Evolutionary conservation across 768 basidiomycete genomes (phyloP), one percentile per base, ranked within the genome.

Genomic region (Mycena rebaudengoi): DNA sequence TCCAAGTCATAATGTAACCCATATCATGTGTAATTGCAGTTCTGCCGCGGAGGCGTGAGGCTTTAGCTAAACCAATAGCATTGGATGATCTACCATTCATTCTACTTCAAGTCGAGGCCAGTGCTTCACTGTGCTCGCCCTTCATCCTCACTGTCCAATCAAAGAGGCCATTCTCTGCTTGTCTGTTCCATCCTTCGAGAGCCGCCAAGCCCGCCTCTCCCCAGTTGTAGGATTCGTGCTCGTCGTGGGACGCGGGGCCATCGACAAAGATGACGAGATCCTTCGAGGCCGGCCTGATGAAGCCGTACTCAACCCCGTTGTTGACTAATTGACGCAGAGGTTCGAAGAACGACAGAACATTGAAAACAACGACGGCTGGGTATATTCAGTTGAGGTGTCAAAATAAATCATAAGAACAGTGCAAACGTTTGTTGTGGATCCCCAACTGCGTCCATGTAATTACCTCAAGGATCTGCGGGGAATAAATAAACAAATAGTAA

Each of bases 391-490:
- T 13, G 49, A 57, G 28, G 7, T 29, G 40, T 21, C 33, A 26
- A 6, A 45, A 39, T 26, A 1, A 11, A 32, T 41, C 25, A 40
- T 45, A 21, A 18, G 32, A 63, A 45, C 61, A 86, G 10, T 37
- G 35, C 66, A n/a, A 72, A 93, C 93, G 93, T 79, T 95, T 95
- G 56, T 86, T 83, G 73, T 95, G 93, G 41, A 96, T 91, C 20
- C 91, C 91, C 6, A 98, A 75, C 71, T 98, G 97, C 20, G 92
- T 93, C 97, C 97, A 99, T 0, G 96, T 98, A 14, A 90, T 86
- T 65, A 94, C 96, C 76, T 99, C 97, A 28, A 98, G 76, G n/a
- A 94, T 78, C 91, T 94, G 66, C 40, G 23, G 49, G 16, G 5
- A 23, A 41, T 25, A 49, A 14, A 16, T 39, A 13, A 13, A 20